Evolutionary conservation across 164 flowering plant species (phyloP).

Genomic region (Berberis vulgaris): DNA sequence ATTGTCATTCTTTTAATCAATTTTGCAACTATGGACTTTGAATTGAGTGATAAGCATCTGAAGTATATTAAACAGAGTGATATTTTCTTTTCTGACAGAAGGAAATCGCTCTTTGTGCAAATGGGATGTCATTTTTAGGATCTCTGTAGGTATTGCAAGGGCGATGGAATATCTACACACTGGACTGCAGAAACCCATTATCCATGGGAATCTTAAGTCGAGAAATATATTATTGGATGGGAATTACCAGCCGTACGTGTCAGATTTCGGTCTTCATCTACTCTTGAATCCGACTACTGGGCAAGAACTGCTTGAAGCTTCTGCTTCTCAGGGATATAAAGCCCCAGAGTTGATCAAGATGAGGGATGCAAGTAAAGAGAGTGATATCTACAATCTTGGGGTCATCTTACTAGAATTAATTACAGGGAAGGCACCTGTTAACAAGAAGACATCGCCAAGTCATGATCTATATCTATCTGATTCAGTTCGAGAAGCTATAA

Average conservation of each 20-base stretch:
- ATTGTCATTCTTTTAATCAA: no score
- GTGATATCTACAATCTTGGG: constrained; percentile 83
- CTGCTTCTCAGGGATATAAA: constrained; percentile 71
- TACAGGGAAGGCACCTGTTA: constrained; percentile 62
- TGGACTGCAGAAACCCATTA: constrained; percentile 45
- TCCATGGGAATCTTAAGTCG: constrained; percentile 89
- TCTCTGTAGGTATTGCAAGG: constrained; percentile 61
- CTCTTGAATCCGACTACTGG: constrained; percentile 58
- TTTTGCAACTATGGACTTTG: no score
- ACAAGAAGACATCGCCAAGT: constrained; percentile 35
- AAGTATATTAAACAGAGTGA: constrained; percentile 4
- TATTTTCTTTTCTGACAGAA: constrained; percentile 24
- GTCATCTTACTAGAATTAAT: constrained; percentile 78
- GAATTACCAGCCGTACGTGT: constrained; percentile 41
- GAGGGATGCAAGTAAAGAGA: constrained; percentile 58
- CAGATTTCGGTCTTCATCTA: constrained; percentile 73
- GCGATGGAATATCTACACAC: constrained; percentile 79
- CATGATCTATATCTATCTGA: constrained; percentile 52
- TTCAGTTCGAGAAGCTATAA: constrained; percentile 52
- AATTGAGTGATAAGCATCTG: no score
- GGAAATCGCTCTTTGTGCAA: constrained; percentile 40
- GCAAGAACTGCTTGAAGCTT: constrained; percentile 76
- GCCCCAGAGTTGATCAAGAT: constrained; percentile 97
- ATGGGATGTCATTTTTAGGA: constrained; percentile 54
- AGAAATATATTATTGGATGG: constrained; percentile 63